Base-by-base conservation (phyloP, 495 filamentous ascomycete species). In the Aspergillus carlsbadensis region DNA sequence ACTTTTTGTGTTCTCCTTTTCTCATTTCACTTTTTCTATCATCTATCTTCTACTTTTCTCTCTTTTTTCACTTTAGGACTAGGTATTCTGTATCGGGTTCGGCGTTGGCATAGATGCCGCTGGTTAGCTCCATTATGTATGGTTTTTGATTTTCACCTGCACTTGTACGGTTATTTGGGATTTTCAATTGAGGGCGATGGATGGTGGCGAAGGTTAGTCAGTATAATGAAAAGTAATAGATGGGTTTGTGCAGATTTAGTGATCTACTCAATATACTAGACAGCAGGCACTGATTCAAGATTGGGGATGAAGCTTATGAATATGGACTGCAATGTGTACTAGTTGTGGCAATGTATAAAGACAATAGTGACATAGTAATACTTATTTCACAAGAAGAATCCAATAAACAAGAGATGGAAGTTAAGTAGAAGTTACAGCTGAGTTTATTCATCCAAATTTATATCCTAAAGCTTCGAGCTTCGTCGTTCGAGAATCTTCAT, bases 21-120 rank as follows among this genome's bases (percentile, higher is more conserved):
- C 10, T 44, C 26, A 4, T 29, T 36, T 55, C 42, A 46, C 42
- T 33, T 10, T 46, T 46, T 44, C 26, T 35, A 24, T 47, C 6
- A 22, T 47, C 24, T 45, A 4, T 36, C 33, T 45, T 33, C 14
- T 29, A 11, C 26, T 53, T 29, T 46, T 33, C n/a, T n/a, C 26
- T 46, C 21, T 8, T 34, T 26, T 21, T 24, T 39, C 15, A 14
- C 6, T 51, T 18, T 42, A 29, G 26, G 39, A 17, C 18, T 43
- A 39, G 34, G 47, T 37, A 36, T 51, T 47, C 36, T 50, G 17
- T 52, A 31, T 52, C 21, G 47, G 49, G 34, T 42, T 31, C 43
- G 56, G 56, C 56, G 56, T 58, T 58, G 40, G 34, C 49, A 47
- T 53, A 41, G 56, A 47, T 47, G 56, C 43, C 53, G 17, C 43